These are phyloP conservation scores for Fusarium torreyae DNA, from an alignment of 2,329 filamentous ascomycete species.

Conservation along the genomic window DNA sequence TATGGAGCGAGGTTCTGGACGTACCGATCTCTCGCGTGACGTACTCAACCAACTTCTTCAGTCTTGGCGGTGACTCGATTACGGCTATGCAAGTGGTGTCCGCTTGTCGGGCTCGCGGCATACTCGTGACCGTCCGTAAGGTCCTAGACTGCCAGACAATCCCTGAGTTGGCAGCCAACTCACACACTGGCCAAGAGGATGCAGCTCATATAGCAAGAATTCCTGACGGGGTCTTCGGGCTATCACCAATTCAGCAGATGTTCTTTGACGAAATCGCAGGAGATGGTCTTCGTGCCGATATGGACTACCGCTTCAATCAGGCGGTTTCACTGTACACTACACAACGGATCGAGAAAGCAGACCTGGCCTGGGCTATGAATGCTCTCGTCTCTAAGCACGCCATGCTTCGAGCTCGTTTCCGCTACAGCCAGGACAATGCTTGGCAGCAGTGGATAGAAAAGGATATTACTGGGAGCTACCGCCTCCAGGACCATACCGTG, in stretches of 20 bases:
- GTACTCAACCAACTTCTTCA: slow-evolving; percentile 17
- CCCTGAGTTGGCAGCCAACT: slow-evolving; percentile 7
- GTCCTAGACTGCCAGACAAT: slow-evolving; percentile 6
- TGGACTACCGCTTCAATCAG: slow-evolving; percentile 10
- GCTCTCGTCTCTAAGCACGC: slow-evolving; percentile 3
- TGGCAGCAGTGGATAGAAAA: slow-evolving; percentile 9
- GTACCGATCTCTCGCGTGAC: slow-evolving; percentile 10
- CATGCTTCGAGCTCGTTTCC: slow-evolving; percentile 14
- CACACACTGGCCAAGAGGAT: not conserved
- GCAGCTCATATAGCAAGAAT: not conserved
- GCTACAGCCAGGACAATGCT: not conserved
- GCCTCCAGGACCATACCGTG: not conserved
- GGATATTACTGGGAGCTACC: slow-evolving; percentile 3
- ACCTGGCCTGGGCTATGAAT: not conserved
- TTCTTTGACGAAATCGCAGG: slow-evolving; percentile 7
- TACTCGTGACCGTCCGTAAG: slow-evolving; percentile 8
- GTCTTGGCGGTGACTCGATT: slow-evolving; percentile 15
- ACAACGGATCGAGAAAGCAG: slow-evolving; percentile 1
- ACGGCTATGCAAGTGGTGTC: slow-evolving; percentile 21
- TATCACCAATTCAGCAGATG: slow-evolving; percentile 11
- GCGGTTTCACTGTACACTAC: not conserved
- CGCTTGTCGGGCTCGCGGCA: slow-evolving; percentile 2
- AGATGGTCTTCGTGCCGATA: slow-evolving; percentile 4
- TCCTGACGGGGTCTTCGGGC: not conserved
- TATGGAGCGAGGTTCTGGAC: slow-evolving; percentile 6